Evolutionary conservation across 768 basidiomycete genomes (phyloP), one percentile per base, ranked within the genome.

Genomic region (Pseudohyphozyma bogoriensis): DNA sequence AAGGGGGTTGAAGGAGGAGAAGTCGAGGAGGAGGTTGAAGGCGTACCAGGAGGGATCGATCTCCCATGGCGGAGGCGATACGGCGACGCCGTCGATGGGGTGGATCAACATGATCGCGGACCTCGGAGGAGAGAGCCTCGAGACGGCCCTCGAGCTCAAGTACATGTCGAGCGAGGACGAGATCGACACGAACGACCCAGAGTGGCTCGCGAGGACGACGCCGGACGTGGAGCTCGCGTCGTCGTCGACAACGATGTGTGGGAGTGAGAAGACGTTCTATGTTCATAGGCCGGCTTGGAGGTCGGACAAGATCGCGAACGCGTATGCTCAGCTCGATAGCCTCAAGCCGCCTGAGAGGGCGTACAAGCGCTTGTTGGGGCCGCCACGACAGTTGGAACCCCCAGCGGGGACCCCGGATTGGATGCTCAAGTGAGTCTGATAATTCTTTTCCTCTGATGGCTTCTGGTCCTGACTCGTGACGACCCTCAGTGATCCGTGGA

Each of bases 161-260:
- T 61, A 56, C 55, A 61, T 61, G 60, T 56, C 55, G 12, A 26
- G 16, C 33, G 60, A 61, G 40, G 60, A 55, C 36, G 46, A 42
- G 28, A 24, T 51, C 28, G 36, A 50, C 31, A 36, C 33, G 39
- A 28, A 29, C 24, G 60, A 51, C 24, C 29, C n/a, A 3, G 29
- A 12, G 35, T 15, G 18, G 18, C 47, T 49, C 29, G 26, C 26
- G 24, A 29, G 11, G 15, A 11, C 26, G 5, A 18, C 18, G 28
- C 7, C 16, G 16, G 58, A 59, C 47, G 36, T 40, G 28, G 50
- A 40, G 24, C 22, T 24, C 31, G 11, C 44, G 8, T 18, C 35
- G 51, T 20, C 45, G 22, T 29, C 58, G 22, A 7, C 51, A 3
- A n/a, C 29, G 11, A 16, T 29, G 28, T 26, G 13, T 4, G 47